Conservation (phyloP, 2,329 filamentous ascomycete genomes). For the Aspergillus pseudoterreus region DNA sequence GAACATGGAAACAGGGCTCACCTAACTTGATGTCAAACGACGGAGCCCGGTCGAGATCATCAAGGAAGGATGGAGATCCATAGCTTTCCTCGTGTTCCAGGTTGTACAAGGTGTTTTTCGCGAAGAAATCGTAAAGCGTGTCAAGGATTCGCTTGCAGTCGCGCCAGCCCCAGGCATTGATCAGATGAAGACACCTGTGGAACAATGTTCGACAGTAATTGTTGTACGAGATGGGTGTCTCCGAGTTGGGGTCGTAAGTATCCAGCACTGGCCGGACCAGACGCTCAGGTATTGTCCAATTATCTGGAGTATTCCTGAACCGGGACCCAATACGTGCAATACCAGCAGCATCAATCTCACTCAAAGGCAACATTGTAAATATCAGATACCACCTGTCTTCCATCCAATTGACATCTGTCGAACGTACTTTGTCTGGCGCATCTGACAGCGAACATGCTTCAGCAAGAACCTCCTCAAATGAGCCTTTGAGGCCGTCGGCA, state of each 20-base stretch:
- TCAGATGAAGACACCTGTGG: slow-evolving; percentile 51
- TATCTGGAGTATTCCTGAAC: slow-evolving; percentile 39
- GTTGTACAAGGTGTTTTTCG: slow-evolving; percentile 49
- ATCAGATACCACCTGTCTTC: slow-evolving; percentile 42
- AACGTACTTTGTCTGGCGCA: slow-evolving; percentile 38
- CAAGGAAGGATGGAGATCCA: slow-evolving; percentile 54
- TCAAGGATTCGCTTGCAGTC: slow-evolving; percentile 53
- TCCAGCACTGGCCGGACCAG: slow-evolving; percentile 47
- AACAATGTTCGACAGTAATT: slow-evolving; percentile 52
- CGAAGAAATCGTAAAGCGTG: slow-evolving; percentile 58
- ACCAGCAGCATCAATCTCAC: slow-evolving; percentile 51
- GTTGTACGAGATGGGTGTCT: slow-evolving; percentile 47
- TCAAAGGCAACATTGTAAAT: slow-evolving; percentile 52
- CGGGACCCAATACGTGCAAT: slow-evolving; percentile 41
- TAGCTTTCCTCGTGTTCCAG: slow-evolving; percentile 50
- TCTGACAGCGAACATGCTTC: slow-evolving; percentile 29
- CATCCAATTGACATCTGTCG: slow-evolving; percentile 25
- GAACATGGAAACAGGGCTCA: slow-evolving; percentile 57
- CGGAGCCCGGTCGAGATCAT: slow-evolving; percentile 44
- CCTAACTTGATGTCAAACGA: slow-evolving; percentile 42
- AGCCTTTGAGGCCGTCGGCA: slow-evolving; percentile 22
- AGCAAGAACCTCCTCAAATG: slow-evolving; percentile 44
- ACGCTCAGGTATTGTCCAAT: slow-evolving; percentile 49
- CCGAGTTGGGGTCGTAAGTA: slow-evolving; percentile 43
- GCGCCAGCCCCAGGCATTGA: slow-evolving; percentile 56